Evolutionary conservation across 371 early-diverging fungal species (phyloP).

Genomic region (Lichtheimia ramosa): DNA sequence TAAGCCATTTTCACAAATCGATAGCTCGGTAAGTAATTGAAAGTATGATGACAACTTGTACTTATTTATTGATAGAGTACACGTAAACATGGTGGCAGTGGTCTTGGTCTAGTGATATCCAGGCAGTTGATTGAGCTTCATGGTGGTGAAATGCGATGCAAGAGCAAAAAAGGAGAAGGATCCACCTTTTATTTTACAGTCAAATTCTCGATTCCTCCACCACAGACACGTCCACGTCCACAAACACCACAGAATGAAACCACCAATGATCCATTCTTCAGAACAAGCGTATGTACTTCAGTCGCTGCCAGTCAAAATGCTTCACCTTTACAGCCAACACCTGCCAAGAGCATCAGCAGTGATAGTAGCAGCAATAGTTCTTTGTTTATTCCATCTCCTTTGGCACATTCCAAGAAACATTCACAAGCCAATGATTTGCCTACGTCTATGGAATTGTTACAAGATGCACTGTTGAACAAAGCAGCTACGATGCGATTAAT

Average conservation of each 20-base stretch:
- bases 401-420: slow-evolving; percentile 28
- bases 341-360: slow-evolving; percentile 1
- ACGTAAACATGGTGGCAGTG: slow-evolving; percentile 69
- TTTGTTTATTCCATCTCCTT: slow-evolving; percentile 21
- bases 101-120: slow-evolving; percentile 62
- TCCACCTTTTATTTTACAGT: slow-evolving; percentile 65
- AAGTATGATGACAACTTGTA: no score
- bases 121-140: slow-evolving; percentile 64
- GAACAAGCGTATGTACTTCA: slow-evolving; percentile 33
- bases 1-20: slow-evolving; percentile 69
- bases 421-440: slow-evolving; percentile 24
- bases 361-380: background rate
- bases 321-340: slow-evolving; percentile 4
- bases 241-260: slow-evolving; percentile 58
- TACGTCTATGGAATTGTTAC: slow-evolving; percentile 20
- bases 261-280: slow-evolving; percentile 44
- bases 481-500: slow-evolving; percentile 42
- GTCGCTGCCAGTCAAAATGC: background rate
- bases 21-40: slow-evolving; percentile 47
- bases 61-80: slow-evolving; percentile 42
- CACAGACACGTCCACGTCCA: slow-evolving; percentile 46
- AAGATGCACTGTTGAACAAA: slow-evolving; percentile 38
- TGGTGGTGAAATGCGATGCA: slow-evolving; percentile 60
- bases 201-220: slow-evolving; percentile 51
- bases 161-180: slow-evolving; percentile 59